phyloP scores from a whole-genome alignment of 192 early-diverging fungal species.

The Podila clonocystis region DNA sequence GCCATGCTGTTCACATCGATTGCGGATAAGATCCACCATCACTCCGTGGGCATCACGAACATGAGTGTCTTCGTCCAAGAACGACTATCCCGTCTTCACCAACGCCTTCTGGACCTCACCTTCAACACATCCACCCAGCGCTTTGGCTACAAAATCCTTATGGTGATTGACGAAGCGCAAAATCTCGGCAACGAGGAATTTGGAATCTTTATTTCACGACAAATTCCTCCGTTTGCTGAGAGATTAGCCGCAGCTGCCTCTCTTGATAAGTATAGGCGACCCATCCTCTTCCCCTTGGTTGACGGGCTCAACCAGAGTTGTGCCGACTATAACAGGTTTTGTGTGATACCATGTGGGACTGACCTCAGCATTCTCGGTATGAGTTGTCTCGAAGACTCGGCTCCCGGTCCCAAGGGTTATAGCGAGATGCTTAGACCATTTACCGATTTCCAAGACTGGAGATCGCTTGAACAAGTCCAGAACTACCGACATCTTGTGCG shows the following conservation, averaged over 20 bases:
- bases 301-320: constrained; percentile 15
- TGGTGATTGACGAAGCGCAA: constrained; percentile 6
- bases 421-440: constrained; percentile 10
- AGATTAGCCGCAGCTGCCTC: constrained; percentile 6
- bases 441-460: constrained; percentile 32
- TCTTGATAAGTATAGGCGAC: constrained; percentile 3
- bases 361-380: constrained; percentile 24
- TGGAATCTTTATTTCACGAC: constrained; percentile 16
- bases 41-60: too few species aligned
- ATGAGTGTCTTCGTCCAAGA: too few species aligned
- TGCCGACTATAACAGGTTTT: constrained; percentile 2
- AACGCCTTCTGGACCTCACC: too few species aligned
- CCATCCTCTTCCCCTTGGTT: constrained; percentile 30
- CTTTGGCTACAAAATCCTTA: constrained; percentile 11
- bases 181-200: constrained; percentile 19
- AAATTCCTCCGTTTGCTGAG: neutral
- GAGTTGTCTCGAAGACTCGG: constrained; percentile 27
- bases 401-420: constrained; percentile 16
- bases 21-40: too few species aligned
- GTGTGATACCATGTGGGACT: constrained; percentile 26
- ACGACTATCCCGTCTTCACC: too few species aligned
- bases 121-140: constrained; percentile 10
- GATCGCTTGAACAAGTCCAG: constrained; percentile 29
- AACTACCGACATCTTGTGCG: constrained; percentile 21
- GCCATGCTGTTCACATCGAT: too few species aligned